Evolutionary conservation across 306 rosid genomes (phyloP).

Genomic region (Quercus ilex): DNA sequence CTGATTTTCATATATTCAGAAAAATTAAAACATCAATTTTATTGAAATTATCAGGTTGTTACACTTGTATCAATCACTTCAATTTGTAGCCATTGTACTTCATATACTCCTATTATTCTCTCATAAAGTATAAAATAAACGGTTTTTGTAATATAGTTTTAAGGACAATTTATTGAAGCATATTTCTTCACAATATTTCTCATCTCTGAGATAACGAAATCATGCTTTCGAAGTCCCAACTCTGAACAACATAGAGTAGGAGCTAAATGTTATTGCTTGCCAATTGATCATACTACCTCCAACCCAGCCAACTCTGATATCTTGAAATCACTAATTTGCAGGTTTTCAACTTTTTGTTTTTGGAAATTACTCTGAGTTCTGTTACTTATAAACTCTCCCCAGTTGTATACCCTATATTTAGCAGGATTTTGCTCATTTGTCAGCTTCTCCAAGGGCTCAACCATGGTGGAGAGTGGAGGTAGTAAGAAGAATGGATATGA

Average conservation of each 20-base stretch:
- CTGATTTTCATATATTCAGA: no score
- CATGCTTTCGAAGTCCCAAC: neutral
- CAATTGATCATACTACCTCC: neutral
- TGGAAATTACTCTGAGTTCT: no score
- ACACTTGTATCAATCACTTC: no score
- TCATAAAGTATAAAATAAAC: no score
- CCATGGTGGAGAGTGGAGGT: neutral
- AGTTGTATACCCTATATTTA: no score
- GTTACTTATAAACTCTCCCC: no score
- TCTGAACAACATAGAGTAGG: neutral
- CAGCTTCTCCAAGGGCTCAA: neutral
- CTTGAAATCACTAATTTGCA: neutral
- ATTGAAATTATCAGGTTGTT: no score
- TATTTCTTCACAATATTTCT: neutral
- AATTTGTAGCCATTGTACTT: no score
- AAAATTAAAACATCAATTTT: no score
- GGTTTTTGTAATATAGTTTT: no score
- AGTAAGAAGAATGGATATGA: slow-evolving; percentile 3
- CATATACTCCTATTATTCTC: no score
- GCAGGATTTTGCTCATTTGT: neutral
- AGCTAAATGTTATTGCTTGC: neutral
- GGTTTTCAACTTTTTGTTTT: no score
- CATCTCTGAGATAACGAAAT: neutral
- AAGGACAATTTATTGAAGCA: neutral
- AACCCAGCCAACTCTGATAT: neutral